Evolutionary conservation across 257 asterid species (phyloP).

Genomic region (Forsythia suspensa): DNA sequence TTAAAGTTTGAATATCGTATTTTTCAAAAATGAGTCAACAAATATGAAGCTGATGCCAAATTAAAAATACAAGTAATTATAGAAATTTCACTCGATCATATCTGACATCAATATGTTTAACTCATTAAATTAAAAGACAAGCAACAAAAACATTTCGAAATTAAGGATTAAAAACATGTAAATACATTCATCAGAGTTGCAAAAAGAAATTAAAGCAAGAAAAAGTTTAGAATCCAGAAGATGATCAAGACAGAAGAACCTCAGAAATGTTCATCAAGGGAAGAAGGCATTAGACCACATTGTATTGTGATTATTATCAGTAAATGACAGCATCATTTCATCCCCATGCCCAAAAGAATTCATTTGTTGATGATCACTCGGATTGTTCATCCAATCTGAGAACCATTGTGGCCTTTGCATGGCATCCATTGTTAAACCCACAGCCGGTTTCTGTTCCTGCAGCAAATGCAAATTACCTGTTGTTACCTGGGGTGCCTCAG

Average conservation of each 20-base stretch:
- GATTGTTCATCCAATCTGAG: conserved; percentile 44
- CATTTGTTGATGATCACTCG: conserved; percentile 25
- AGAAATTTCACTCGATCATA: too few species aligned
- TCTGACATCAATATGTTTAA: too few species aligned
- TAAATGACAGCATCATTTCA: conserved; percentile 42
- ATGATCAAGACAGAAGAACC: background rate
- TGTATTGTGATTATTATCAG: conserved; percentile 32
- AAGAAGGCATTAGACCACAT: conserved; percentile 53
- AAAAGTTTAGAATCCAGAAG: background rate
- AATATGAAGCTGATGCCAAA: too few species aligned
- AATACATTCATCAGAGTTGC: background rate
- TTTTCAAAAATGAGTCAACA: too few species aligned
- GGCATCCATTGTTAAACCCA: conserved; percentile 14
- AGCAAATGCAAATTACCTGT: background rate
- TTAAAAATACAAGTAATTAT: too few species aligned
- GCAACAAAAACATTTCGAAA: too few species aligned
- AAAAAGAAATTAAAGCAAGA: background rate
- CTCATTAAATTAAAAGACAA: too few species aligned
- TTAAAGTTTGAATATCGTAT: too few species aligned
- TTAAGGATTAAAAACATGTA: background rate
- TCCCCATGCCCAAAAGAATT: conserved; percentile 38
- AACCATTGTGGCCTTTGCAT: conserved; percentile 52
- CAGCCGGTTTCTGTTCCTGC: conserved; percentile 19
- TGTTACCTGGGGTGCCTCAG: background rate
- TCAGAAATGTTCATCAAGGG: conserved; percentile 26